phyloP scores from a whole-genome alignment of 75 land plant genomes.

The Cryptomeria japonica region DNA sequence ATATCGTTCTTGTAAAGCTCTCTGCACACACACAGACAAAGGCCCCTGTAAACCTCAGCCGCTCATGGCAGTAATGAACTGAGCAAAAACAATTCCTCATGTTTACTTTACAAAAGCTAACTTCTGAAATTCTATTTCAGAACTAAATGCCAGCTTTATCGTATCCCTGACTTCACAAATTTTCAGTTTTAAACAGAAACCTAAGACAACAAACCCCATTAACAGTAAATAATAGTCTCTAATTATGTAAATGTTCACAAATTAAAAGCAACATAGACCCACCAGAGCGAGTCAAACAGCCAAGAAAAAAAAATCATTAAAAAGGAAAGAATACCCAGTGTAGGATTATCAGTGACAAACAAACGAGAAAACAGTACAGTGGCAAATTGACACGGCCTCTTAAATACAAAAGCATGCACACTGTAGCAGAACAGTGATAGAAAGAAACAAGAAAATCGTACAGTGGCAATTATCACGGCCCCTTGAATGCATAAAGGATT shows the following conservation, averaged over 20 bases:
- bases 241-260: too few species aligned
- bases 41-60: not conserved
- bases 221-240: too few species aligned
- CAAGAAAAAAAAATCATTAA: too few species aligned
- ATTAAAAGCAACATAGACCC: too few species aligned
- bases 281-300: too few species aligned
- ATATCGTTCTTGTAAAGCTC: constrained; percentile 58
- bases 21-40: constrained; percentile 21
- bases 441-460: not conserved
- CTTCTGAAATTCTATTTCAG: not conserved
- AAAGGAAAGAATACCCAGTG: too few species aligned
- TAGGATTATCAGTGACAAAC: not conserved
- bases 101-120: not conserved
- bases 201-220: too few species aligned
- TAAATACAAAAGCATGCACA: not conserved
- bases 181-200: too few species aligned
- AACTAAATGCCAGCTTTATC: not conserved
- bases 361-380: not conserved
- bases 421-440: not conserved
- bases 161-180: too few species aligned
- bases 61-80: not conserved
- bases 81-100: not conserved
- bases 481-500: not conserved
- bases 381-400: not conserved
- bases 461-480: not conserved